Evolutionary conservation across 495 filamentous ascomycete genomes (phyloP), one percentile per base, ranked within the genome.

Genomic region (Xylaria sp.): DNA sequence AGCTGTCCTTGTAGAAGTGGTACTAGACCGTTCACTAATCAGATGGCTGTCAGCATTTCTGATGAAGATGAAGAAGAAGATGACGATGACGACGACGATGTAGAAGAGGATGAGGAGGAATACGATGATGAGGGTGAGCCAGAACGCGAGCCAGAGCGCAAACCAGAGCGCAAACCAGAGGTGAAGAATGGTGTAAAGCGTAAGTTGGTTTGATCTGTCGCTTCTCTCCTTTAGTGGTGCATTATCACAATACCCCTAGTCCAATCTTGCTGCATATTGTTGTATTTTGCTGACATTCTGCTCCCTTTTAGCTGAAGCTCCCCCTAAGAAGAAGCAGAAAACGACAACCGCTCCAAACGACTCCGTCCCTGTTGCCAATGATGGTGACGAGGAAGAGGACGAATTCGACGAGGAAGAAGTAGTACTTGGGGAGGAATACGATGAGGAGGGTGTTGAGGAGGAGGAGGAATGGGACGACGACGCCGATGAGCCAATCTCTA

Each of bases 321-420:
- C 82, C 62, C 83, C 83, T 44, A 85, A 82, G 76, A 85, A 85
- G 74, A 85, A 85, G 74, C 71, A 78, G 74, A 85, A 85, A 80
- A 84, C 79, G 19, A 71, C 71, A 46, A 65, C 76, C 31, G 74
- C 72, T 65, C 71, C 78, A 14, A 53, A 59, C 59, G 80, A 75
- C 29, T 70, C 73, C 37, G 74, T 70, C 41, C 79, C 78, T 14
- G 70, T 75, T 63, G 75, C 65, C 52, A 69, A 76, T 21, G 76
- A 80, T 33, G 80, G 74, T 19, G 76, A 74, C 33, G 80, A 78
- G 24, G 76, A 78, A 11, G 78, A 77, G 24, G 75, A 79, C 1
- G 76, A 79, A 15, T 77, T 80, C 1, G 78, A 77, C 3, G 80
- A 76, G 0, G 81, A 83, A 26, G 79, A 81, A 11, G 80, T 67